Base-by-base conservation (phyloP, 306 rosid genomes). In the Ammopiptanthus mongolicus region DNA sequence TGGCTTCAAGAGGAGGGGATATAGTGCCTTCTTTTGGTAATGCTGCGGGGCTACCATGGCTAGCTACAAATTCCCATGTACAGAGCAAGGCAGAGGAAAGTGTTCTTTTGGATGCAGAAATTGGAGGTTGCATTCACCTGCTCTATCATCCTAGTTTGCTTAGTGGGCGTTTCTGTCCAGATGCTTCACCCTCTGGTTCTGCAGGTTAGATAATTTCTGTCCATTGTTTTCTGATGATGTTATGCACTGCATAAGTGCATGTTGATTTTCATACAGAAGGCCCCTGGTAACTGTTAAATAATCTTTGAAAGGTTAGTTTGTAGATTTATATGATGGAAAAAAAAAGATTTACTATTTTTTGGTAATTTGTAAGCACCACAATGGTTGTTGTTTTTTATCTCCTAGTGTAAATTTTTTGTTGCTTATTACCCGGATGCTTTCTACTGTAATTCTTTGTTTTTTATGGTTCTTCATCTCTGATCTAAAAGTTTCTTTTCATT, bases 1-100 rank as follows among this genome's bases (percentile, higher is more conserved):
- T 95, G 86, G 96, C 99, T 74, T 89, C 91, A 69, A 92, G 97
- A 81, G 99, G 99, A 65, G 99, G 97, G 55, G 97, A 95, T 86
- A 80, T 72, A 3, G 84, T 95, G 64, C 96, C 99, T 87, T 95
- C 93, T 63, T 95, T 95, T 85, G 97, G 97, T 84, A 88, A 85
- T 84, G 97, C 96, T 73, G 97, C 97, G 4, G 99, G 99, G 62
- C 71, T 86, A 60, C 97, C 99, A 60, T 95, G 99, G 97, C 87
- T 90, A 34, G 87, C 99, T 22, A 87, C 96, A 53, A 92, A 87
- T 75, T 86, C 69, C 36, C 78, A 87, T 81, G 78, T 85, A 72
- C 91, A 89, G 81, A 87, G 64, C 56, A 83, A 82, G 89, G 97
- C 92, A 75, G 96, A 87, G 80, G 97, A 95, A 87, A 90, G 96